Evolutionary conservation across 1,139 yeast species (phyloP), one percentile per base, ranked within the genome.

Genomic region (Eremothecium sinecaudum): DNA sequence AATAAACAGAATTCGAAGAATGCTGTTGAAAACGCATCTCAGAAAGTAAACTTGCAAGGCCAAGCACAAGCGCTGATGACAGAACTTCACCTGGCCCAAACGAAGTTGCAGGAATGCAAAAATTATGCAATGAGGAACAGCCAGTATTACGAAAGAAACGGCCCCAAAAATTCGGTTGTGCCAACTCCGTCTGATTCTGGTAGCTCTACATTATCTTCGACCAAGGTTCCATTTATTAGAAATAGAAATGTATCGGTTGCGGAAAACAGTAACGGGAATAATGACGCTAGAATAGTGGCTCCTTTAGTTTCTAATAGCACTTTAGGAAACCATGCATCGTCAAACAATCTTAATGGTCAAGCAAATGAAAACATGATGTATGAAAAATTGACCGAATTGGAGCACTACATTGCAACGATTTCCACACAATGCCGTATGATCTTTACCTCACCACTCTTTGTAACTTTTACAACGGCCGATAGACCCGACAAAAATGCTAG

Each of bases 371-470:
- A 24, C n/a, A n/a, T 12, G 28, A 15, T 54, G 21, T 50, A 50
- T 34, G 40, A 39, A 27, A 45, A 41, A 29, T 31, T 54, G 23
- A 32, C 39, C 2, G 53, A 51, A 20, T 31, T 54, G 24, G 57
- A 54, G 29, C 28, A 24, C 1, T 33, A 47, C 10, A n/a, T 27
- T 5, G 23, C 30, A 11, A 16, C 4, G 4, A 27, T 27, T 4
- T 16, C 30, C 3, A 4, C 14, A n/a, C 19, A 18, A 17, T 27
- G 21, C 4, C 30, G 21, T n/a, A 15, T 27, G 14, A 15, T 27
- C 3, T 27, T 27, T 17, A 27, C 30, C 3, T 27, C 30, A 3
- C 30, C 30, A 17, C 19, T 27, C n/a, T 27, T 27, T 17, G 14
- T n/a, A 4, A 16, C 30, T 15, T 14, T 27, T 5, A 9, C 30